phyloP scores from a whole-genome alignment of 106 monocot species.

The Posidonia australis region DNA sequence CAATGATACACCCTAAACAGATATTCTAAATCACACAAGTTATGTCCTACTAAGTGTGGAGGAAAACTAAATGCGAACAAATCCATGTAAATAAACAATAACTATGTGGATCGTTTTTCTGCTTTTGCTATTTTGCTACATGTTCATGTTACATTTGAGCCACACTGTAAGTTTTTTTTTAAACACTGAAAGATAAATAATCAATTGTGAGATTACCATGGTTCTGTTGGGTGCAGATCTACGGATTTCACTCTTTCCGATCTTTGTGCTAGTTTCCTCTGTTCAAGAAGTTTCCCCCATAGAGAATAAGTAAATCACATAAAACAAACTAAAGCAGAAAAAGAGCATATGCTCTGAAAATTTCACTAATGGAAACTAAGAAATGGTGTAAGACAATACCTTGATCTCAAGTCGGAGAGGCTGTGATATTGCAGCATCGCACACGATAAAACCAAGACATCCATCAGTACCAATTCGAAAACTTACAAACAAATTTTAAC shows the following conservation, averaged over 20 bases:
- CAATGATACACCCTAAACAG: background rate
- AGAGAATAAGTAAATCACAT: background rate
- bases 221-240: conserved; percentile 39
- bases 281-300: too few relatives aligned
- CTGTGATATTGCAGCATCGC: background rate
- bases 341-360: background rate
- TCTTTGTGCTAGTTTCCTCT: conserved; percentile 21
- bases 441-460: too few relatives aligned
- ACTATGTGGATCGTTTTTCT: too few relatives aligned
- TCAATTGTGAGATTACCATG: conserved; percentile 58
- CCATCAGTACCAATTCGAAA: too few relatives aligned
- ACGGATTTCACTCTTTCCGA: conserved; percentile 25
- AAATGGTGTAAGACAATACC: conserved; percentile 1
- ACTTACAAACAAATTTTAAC: too few relatives aligned
- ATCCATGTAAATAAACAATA: too few relatives aligned
- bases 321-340: background rate
- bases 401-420: conserved; percentile 28
- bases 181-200: background rate
- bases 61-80: too few relatives aligned
- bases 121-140: background rate
- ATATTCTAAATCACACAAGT: background rate
- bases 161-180: background rate
- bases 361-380: background rate
- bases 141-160: too few relatives aligned
- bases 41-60: background rate